Evolutionary conservation across 208 protist genomes (phyloP), one percentile per base, ranked within the genome.

Genomic region (Crithidia fasciculata): DNA sequence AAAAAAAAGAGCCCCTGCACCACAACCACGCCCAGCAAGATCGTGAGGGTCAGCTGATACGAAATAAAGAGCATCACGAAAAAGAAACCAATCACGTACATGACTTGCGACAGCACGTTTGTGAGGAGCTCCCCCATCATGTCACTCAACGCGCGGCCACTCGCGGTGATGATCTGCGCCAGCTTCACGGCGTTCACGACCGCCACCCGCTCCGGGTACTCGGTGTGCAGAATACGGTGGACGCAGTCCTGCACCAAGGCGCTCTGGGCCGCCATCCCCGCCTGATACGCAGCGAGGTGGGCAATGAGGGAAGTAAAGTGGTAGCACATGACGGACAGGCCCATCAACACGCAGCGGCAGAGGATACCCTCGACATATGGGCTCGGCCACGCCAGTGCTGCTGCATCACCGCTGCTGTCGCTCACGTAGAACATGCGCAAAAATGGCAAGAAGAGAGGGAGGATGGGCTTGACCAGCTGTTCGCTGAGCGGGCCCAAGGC

Each of bases 41-140:
- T 89, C 15, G 71, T 81, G 2, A 84, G 18, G 36, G 89, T 94
- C 7, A 94, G 70, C n/a, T 47, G 62, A 7, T 72, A 69, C 54
- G 89, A 94, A 39, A 94, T 84, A 68, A 85, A 80, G 7, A 91
- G 69, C 61, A 94, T 82, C 4, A 78, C 68, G 28, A 12, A 15
- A 41, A 90, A 68, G 37, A 88, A 60, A 52, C 60, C 68, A 4
- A 85, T 57, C 0, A 72, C 52, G 19, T 77, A 75, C 54, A 85
- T 78, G 7, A 82, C 41, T 0, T 68, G 77, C 0, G 77, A 78
- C 15, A 92, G 47, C 40, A 88, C 81, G 77, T 91, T 82, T 15
- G 89, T 94, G 13, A 94, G 60, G 3, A 94, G 43, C 16, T 80
- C 72, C 18, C 73, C 82, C n/a, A 86, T 62, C 5, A 74, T 78